Percentiles rank a stretch among this genome's conserved stretches.
Evolutionary conservation across 192 early-diverging fungal genomes (phyloP).

Genomic region (Helicostylum pulchrum): DNA sequence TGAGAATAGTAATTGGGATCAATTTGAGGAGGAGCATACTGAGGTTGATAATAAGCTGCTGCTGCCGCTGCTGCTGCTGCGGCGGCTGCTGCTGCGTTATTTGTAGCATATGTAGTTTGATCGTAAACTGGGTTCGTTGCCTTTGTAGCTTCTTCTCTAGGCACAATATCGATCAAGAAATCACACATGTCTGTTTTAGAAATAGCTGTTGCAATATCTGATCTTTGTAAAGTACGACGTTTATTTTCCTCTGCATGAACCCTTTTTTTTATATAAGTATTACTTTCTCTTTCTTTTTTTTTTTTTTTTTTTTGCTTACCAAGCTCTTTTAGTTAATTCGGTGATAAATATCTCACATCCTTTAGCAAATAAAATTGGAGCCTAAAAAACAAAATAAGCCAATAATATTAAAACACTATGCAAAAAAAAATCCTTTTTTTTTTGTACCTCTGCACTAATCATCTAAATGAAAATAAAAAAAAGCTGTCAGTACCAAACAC

Average conservation of each 20-base stretch:
- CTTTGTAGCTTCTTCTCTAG: constrained; percentile 68
- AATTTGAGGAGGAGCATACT: constrained; percentile 15
- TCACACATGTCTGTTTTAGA: constrained; percentile 93
- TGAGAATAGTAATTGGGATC: constrained; percentile 39
- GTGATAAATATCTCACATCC: constrained; percentile 97
- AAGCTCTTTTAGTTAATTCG: constrained; percentile 79
- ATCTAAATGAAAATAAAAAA: constrained; percentile 40
- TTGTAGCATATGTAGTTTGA: constrained; percentile 26
- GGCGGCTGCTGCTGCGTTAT: neutral
- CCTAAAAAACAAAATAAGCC: constrained; percentile 60
- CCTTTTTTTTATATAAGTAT: constrained; percentile 37
- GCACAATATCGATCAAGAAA: constrained; percentile 97
- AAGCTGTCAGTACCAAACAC: neutral
- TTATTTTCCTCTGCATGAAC: constrained; percentile 96
- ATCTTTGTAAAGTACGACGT: constrained; percentile 88
- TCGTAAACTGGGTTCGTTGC: constrained; percentile 22
- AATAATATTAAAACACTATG: constrained; percentile 33
- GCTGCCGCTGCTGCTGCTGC: neutral
- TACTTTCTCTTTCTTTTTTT: neutral
- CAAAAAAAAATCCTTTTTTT: constrained; percentile 14
- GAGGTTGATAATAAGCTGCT: neutral
- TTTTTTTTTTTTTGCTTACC: constrained; percentile 42
- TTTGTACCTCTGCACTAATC: constrained; percentile 56
- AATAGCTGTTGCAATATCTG: constrained; percentile 86
- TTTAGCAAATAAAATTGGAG: constrained; percentile 91